phyloP scores from a whole-genome alignment of 106 monocot genomes.

The Acanthochlamys bracteata region DNA sequence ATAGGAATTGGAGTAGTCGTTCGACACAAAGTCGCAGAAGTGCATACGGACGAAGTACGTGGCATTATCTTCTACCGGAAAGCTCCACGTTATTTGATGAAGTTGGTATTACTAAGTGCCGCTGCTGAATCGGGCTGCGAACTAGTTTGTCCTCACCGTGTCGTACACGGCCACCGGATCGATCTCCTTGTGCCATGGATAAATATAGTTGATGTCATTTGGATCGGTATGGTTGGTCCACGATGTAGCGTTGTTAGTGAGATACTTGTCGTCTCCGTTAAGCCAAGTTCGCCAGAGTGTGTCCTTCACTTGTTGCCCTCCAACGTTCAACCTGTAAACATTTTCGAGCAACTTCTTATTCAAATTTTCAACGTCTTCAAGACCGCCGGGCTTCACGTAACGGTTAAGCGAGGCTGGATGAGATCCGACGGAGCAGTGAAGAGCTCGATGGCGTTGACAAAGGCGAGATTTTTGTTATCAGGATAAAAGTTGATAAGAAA shows the following conservation, averaged over 20 bases:
- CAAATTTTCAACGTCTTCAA: neutral
- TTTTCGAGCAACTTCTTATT: conserved; percentile 26
- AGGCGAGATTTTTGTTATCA: conserved; percentile 13
- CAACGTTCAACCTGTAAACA: conserved; percentile 47
- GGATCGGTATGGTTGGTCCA: neutral
- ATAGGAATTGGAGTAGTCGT: neutral
- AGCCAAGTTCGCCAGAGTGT: conserved; percentile 59
- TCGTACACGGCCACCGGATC: conserved; percentile 43
- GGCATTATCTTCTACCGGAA: conserved; percentile 13
- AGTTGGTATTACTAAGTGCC: neutral
- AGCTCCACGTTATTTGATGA: conserved; percentile 56
- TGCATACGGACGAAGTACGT: conserved; percentile 45
- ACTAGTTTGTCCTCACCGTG: conserved; percentile 29
- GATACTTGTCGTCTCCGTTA: conserved; percentile 22
- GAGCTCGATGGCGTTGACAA: conserved; percentile 52
- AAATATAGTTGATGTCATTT: neutral
- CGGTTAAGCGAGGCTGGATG: neutral
- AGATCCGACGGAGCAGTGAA: conserved; percentile 41
- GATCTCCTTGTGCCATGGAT: neutral
- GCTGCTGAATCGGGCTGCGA: too few species aligned
- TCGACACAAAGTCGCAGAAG: conserved; percentile 45
- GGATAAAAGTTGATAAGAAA: conserved; percentile 38
- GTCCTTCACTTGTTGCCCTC: conserved; percentile 41
- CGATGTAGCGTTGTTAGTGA: neutral
- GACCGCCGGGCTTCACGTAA: neutral